phyloP scores from a whole-genome alignment of 306 rosid genomes.

The Begonia loranthoides region DNA sequence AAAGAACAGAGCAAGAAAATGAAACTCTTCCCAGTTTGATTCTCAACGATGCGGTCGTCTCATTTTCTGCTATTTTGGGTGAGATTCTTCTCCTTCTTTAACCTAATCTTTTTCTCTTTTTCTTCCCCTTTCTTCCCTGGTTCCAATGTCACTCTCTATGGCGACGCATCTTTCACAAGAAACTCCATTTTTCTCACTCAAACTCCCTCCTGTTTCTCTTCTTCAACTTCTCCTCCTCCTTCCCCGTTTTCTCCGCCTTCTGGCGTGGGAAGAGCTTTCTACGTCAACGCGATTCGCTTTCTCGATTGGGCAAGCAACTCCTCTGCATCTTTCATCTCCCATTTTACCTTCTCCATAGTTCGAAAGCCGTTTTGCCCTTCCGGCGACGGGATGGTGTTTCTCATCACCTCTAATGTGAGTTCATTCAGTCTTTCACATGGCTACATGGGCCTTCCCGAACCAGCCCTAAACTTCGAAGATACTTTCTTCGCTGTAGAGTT shows the following conservation, averaged over 20 bases:
- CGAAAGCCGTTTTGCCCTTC: constrained; percentile 44
- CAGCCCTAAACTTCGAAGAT: constrained; percentile 9
- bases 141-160: constrained; percentile 49
- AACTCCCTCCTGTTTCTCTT: constrained; percentile 25
- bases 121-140: constrained; percentile 22
- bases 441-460: constrained; percentile 50
- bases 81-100: constrained; percentile 13
- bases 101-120: constrained; percentile 9
- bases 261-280: constrained; percentile 57
- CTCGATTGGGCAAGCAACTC: constrained; percentile 47
- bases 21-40: neutral
- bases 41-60: constrained; percentile 18
- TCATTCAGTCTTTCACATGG: constrained; percentile 24
- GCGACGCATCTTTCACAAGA: constrained; percentile 47
- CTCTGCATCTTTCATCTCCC: constrained; percentile 52
- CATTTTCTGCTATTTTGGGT: constrained; percentile 7
- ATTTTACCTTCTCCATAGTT: constrained; percentile 45
- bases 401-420: constrained; percentile 30
- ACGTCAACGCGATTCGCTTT: constrained; percentile 45
- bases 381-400: constrained; percentile 58
- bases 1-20: no score
- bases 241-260: constrained; percentile 17
- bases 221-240: constrained; percentile 12
- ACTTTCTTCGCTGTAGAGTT: constrained; percentile 68
- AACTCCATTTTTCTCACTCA: constrained; percentile 49